These are phyloP conservation scores for Yamadazyma oceani DNA, from an alignment of 1,139 yeast genomes.

Conservation along the genomic window DNA sequence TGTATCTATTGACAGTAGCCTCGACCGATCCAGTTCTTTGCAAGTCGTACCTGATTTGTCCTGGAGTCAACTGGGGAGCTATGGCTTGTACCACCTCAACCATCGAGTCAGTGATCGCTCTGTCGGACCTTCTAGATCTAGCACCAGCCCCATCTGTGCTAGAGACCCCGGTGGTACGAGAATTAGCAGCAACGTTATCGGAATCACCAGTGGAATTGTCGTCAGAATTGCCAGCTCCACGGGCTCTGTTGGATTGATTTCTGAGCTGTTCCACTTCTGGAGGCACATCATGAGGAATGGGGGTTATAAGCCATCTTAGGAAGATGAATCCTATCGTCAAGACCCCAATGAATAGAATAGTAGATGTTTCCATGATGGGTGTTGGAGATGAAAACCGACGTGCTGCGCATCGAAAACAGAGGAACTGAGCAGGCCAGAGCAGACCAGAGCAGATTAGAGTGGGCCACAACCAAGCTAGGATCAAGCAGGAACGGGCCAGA, in stretches of 20 bases:
- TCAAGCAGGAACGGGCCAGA: no score
- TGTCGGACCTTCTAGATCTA: conserved; percentile 23
- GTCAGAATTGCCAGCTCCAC: conserved; percentile 9
- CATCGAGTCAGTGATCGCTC: conserved; percentile 78
- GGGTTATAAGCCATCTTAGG: conserved; percentile 60
- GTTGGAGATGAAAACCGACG: neutral
- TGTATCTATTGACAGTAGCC: conserved; percentile 67
- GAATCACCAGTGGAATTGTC: conserved; percentile 4
- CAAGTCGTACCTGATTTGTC: conserved; percentile 67
- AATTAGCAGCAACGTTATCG: no score
- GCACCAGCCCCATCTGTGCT: no score
- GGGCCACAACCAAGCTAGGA: no score
- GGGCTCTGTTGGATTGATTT: conserved; percentile 6
- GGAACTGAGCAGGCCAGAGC: no score
- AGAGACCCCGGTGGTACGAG: no score
- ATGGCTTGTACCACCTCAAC: conserved; percentile 80
- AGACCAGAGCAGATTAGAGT: no score
- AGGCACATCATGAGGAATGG: conserved; percentile 42
- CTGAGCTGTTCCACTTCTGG: conserved; percentile 24
- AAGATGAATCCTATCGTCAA: conserved; percentile 54
- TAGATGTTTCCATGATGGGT: conserved; percentile 53
- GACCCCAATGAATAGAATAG: conserved; percentile 49
- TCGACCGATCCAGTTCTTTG: conserved; percentile 79
- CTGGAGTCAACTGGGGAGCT: conserved; percentile 70
- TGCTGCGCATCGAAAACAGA: no score